Base-by-base conservation (phyloP, 2,329 filamentous ascomycete species). In the Aspergillaceae sp. region DNA sequence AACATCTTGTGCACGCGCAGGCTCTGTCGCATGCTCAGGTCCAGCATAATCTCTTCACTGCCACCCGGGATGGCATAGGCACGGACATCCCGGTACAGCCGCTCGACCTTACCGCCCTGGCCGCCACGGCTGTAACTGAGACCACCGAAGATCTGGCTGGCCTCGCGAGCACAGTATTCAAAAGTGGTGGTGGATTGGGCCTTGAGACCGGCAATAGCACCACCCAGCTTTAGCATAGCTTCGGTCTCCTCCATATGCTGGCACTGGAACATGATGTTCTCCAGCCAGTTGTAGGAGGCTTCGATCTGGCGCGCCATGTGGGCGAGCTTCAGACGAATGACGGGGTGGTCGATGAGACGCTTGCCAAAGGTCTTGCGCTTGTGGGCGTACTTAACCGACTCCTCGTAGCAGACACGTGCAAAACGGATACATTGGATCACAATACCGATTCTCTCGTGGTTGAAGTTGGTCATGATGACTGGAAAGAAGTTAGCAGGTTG, bases 381-480 rank as follows among this genome's bases (percentile, higher is more conserved):
- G 81, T 92, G 87, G 51, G 89, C 90, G 72, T 96, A 98, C 69
- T 94, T 94, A 68, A 97, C 80, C 27, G 86, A 87, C 73, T 98
- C 92, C 67, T 97, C 91, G 75, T 88, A 95, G 78, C 90, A 96
- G 56, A 97, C 91, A 56, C 92, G 89, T 38, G 87, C 84, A 79
- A 98, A 97, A 62, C 92, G 89, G 54, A 96, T 69, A 62, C 84
- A 94, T 72, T 98, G 92, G 74, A 97, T 97, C 72, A 97, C 90
- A 70, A 98, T 97, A 52, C 92, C 92, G 58, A 98, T 90, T 52
- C 92, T 87, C 74, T 98, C 92, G 77, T 97, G 92, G 79, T 97
- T 97, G 77, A 96, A 96, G 78, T 96, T 96, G 66, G 88, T 96
- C 91, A 97, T 97, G 76, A 98, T 91, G 64, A 94, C 89, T 79